Evolutionary conservation across 176 grass and related monocot genomes (phyloP).

Genomic region (barley (Hordeum vulgare)): DNA sequence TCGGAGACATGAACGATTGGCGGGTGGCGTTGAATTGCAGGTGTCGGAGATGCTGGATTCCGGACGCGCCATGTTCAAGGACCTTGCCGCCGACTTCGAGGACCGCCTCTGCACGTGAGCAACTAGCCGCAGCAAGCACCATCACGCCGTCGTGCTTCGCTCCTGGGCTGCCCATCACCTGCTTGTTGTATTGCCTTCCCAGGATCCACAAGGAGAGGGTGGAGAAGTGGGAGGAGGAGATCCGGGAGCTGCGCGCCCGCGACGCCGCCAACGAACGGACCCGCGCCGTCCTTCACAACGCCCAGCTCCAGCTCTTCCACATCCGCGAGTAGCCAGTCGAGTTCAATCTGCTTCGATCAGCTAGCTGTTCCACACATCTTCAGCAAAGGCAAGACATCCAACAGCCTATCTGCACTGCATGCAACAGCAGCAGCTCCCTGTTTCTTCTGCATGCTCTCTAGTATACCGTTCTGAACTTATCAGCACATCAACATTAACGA

Average conservation of each 20-base stretch:
- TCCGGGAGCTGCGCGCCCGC: constrained; percentile 58
- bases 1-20: not conserved
- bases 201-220: constrained; percentile 83
- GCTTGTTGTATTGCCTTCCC: not conserved
- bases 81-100: constrained; percentile 75
- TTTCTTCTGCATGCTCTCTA: not conserved
- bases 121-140: not conserved
- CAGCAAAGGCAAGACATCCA: not conserved
- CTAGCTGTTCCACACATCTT: not conserved
- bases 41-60: constrained; percentile 84
- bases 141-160: not conserved
- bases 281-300: constrained; percentile 55
- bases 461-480: not conserved
- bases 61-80: constrained; percentile 69
- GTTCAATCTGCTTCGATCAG: not conserved
- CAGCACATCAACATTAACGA: not conserved
- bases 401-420: not conserved
- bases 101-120: constrained; percentile 75
- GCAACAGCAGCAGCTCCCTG: not conserved
- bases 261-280: constrained; percentile 66
- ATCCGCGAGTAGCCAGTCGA: constrained; percentile 19
- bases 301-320: constrained; percentile 69
- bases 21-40: constrained; percentile 17
- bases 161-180: not conserved
- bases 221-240: constrained; percentile 81